A percentile compares a stretch with the other conserved stretches of the same genome.
Evolutionary conservation across 768 basidiomycete genomes (phyloP).

Genomic region (Chiua virens): DNA sequence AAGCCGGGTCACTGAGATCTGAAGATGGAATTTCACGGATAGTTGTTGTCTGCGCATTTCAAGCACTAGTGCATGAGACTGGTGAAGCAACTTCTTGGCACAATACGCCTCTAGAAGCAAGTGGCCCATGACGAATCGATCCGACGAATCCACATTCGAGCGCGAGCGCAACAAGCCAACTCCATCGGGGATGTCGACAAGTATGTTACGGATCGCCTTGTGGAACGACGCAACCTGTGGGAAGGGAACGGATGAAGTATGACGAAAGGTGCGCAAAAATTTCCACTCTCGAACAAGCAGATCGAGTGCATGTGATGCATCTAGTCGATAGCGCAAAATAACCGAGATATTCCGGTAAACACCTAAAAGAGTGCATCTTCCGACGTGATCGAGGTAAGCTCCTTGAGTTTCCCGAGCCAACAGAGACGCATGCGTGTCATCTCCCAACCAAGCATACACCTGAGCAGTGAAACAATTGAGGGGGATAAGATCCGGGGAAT

Average conservation of each 20-base stretch:
- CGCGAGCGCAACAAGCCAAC: conserved; percentile 21
- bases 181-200: conserved; percentile 36
- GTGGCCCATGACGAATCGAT: conserved; percentile 34
- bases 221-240: conserved; percentile 29
- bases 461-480: conserved; percentile 33
- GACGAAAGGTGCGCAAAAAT: conserved; percentile 26
- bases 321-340: conserved; percentile 35
- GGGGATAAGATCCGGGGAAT: conserved; percentile 17
- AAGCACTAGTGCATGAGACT: conserved; percentile 41
- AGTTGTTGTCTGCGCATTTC: conserved; percentile 41
- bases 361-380: conserved; percentile 21
- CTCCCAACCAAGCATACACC: conserved; percentile 37
- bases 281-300: conserved; percentile 42
- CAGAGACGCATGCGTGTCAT: conserved; percentile 34
- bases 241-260: neutral
- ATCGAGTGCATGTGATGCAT: conserved; percentile 35
- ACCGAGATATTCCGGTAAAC: conserved; percentile 41
- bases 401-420: conserved; percentile 27
- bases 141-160: conserved; percentile 25
- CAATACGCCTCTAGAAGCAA: conserved; percentile 45
- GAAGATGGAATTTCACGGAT: conserved; percentile 26
- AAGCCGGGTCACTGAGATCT: conserved; percentile 39
- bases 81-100: conserved; percentile 28
- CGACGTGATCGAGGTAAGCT: conserved; percentile 17
- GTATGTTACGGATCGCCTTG: conserved; percentile 23